Conservation (phyloP, 257 asterid species). For the Solanum dulcamara region DNA sequence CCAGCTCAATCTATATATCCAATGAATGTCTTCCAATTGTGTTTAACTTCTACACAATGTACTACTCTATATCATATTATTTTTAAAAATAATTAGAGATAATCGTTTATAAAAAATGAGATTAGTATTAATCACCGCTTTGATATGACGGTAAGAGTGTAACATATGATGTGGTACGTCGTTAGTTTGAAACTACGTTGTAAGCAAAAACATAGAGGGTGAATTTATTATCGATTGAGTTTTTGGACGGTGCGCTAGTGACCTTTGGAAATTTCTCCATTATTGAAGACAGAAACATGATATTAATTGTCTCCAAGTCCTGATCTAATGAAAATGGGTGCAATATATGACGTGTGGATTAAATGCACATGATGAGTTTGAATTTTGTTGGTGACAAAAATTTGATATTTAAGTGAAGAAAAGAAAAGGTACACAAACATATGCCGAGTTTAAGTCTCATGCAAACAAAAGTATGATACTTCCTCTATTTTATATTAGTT, state of each 20-base stretch:
- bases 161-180: background rate
- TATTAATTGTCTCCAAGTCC: no score
- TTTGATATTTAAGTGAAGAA: background rate
- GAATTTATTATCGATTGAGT: background rate
- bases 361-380: background rate
- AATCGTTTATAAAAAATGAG: background rate
- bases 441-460: no score
- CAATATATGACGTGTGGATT: no score
- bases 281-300: background rate
- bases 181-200: background rate
- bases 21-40: background rate
- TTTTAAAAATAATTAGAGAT: no score
- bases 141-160: background rate
- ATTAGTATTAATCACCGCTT: background rate
- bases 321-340: no score
- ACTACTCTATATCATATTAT: no score
- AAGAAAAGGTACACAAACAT: no score
- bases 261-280: background rate
- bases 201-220: background rate
- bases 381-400: accelerated
- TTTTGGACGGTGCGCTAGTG: background rate
- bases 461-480: no score
- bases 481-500: no score
- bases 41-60: background rate
- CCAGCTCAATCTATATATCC: background rate